Conservation (phyloP, 2,329 filamentous ascomycete genomes). For the Pseudocercospora vitis region DNA sequence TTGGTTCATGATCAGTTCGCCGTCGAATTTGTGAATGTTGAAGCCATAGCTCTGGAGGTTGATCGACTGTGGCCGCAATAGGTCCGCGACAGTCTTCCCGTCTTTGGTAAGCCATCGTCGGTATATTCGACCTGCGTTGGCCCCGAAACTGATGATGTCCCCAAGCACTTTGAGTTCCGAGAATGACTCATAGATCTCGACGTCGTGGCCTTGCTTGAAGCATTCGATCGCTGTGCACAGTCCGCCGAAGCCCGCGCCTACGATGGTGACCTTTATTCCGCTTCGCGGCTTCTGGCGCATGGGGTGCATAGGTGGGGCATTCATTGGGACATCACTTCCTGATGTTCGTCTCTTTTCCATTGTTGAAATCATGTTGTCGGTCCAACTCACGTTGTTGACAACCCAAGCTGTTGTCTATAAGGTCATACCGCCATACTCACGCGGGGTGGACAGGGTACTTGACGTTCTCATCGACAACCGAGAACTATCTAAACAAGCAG, state of each 20-base stretch:
- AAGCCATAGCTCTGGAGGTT: slow-evolving; percentile 7
- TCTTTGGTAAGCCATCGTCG: slow-evolving; percentile 4
- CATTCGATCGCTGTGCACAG: slow-evolving; percentile 23
- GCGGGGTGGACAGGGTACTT: too few species aligned
- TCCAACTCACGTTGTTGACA: too few species aligned
- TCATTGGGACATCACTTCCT: too few species aligned
- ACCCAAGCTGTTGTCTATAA: too few species aligned
- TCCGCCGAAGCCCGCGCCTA: slow-evolving; percentile 22
- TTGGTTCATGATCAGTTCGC: background rate
- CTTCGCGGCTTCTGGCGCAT: background rate
- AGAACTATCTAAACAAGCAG: too few species aligned
- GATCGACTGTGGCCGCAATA: background rate
- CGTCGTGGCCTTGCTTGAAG: slow-evolving; percentile 22
- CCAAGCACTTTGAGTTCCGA: slow-evolving; percentile 5
- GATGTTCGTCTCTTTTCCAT: too few species aligned
- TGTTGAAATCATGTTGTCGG: too few species aligned
- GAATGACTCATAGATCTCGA: slow-evolving; percentile 14
- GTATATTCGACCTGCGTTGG: slow-evolving; percentile 2
- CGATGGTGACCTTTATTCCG: slow-evolving; percentile 21
- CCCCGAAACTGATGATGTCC: slow-evolving; percentile 5
- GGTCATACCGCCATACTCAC: too few species aligned
- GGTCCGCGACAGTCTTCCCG: background rate
- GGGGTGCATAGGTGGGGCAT: background rate
- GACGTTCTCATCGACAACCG: too few species aligned
- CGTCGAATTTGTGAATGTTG: slow-evolving; percentile 6